Conservation (phyloP, 2,329 filamentous ascomycete species). For the Monilinia laxa region DNA sequence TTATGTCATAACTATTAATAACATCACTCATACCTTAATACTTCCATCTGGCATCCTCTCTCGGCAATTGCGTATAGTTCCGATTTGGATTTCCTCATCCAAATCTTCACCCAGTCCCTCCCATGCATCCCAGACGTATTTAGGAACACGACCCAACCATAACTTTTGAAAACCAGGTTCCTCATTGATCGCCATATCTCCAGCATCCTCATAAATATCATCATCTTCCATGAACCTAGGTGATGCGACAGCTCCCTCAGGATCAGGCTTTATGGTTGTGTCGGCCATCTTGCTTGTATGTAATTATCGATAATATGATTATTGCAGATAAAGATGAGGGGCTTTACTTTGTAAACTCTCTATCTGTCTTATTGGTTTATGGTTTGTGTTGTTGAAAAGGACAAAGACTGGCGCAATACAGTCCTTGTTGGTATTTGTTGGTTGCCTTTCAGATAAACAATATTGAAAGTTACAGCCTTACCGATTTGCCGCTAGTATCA, state of each 20-base stretch:
- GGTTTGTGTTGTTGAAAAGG: background rate
- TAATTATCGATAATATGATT: background rate
- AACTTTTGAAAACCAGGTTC: conserved; percentile 44
- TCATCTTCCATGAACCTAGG: conserved; percentile 55
- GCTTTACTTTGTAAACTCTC: background rate
- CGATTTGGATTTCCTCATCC: conserved; percentile 78
- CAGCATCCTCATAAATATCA: conserved; percentile 68
- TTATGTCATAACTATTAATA: background rate
- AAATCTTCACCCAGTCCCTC: conserved; percentile 61
- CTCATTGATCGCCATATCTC: conserved; percentile 58
- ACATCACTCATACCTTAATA: conserved; percentile 41
- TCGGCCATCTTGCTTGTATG: conserved; percentile 36
- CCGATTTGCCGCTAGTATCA: conserved; percentile 1
- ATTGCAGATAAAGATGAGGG: background rate
- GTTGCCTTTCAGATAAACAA: background rate
- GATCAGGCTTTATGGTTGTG: conserved; percentile 50
- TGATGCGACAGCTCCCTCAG: conserved; percentile 45
- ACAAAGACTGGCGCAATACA: conserved; percentile 9
- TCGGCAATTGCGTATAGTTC: conserved; percentile 59
- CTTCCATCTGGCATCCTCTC: conserved; percentile 52
- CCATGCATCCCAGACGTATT: conserved; percentile 81
- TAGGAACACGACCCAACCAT: conserved; percentile 77
- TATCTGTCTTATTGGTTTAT: background rate
- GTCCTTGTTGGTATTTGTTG: background rate
- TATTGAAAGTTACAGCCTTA: conserved; percentile 15